Evolutionary conservation across 2,329 filamentous ascomycete species (phyloP), one percentile per base, ranked within the genome.

Genomic region (Trichoderma asperellum): DNA sequence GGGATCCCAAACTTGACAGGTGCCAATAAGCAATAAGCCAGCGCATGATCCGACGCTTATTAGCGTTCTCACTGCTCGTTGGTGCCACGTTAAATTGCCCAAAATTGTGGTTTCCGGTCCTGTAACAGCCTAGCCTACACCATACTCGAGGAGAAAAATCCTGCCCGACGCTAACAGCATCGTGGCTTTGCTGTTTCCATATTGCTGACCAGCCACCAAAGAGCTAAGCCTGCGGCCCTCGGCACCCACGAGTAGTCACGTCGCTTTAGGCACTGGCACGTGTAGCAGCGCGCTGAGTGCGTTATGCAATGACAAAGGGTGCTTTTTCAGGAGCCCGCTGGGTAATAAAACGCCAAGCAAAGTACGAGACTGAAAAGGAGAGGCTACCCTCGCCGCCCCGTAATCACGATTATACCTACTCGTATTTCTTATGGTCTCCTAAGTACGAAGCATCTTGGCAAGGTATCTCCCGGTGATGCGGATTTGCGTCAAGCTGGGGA

Each of bases 161-260:
- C 11, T 21, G 47, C n/a, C 47, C 47, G 21, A 24, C 47, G 21
- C 47, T 49, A 49, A 14, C 47, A 49, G 47, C 47, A 43, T 43
- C 47, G 47, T 49, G 18, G 47, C 21, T 40, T 35, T 24, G 61
- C 49, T 29, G 34, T 49, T 49, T 63, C 11, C 49, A 55, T 55
- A 40, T n/a, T 55, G 61, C 61, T 64, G 61, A 64, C 61, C 47
- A 37, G 37, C n/a, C 16, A 16, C 35, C 35, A n/a, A 34, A 59
- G n/a, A 40, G 37, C 37, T 59, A 27, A 40, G 49, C 47, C 49
- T 40, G 24, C 21, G 16, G 5, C 11, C 16, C 37, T 24, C 24
- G 1, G 1, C 12, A 18, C 34, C 34, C 10, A n/a, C 6, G 12
- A 43, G 18, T 7, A 43, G 47, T 53, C 32, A 53, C 47, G 34